phyloP scores from a whole-genome alignment of 1,139 yeast species.

The Hansenula lynferdii region DNA sequence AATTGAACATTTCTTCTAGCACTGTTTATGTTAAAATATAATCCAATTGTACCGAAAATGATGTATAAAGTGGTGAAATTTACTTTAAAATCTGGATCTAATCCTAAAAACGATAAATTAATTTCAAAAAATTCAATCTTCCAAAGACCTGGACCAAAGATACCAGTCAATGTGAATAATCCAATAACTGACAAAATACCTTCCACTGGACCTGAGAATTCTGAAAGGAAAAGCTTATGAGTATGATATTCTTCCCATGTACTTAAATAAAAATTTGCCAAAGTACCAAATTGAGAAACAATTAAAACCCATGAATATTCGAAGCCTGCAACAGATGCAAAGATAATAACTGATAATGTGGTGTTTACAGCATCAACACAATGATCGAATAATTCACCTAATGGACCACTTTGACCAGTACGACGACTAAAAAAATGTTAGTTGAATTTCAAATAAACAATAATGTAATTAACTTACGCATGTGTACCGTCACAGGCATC shows the following conservation, averaged over 20 bases:
- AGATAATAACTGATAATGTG: slow-evolving; percentile 68
- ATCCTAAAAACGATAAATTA: slow-evolving; percentile 18
- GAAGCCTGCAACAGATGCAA: slow-evolving; percentile 67
- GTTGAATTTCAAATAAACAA: background rate
- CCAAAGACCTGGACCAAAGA: slow-evolving; percentile 72
- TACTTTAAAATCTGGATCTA: slow-evolving; percentile 19
- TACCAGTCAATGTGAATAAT: slow-evolving; percentile 57
- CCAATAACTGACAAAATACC: slow-evolving; percentile 68
- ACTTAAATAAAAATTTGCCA: slow-evolving; percentile 79
- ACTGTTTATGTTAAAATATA: slow-evolving; percentile 65
- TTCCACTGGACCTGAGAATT: slow-evolving; percentile 92
- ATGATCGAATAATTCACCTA: slow-evolving; percentile 93
- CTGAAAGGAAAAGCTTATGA: slow-evolving; percentile 72
- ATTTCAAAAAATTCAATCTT: slow-evolving; percentile 24
- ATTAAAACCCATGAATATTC: slow-evolving; percentile 65
- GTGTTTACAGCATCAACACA: slow-evolving; percentile 91
- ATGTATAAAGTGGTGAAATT: slow-evolving; percentile 40
- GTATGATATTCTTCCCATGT: slow-evolving; percentile 98
- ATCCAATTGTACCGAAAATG: slow-evolving; percentile 47
- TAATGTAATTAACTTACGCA: slow-evolving; percentile 46
- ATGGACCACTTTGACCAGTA: slow-evolving; percentile 91
- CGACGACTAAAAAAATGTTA: slow-evolving; percentile 34
- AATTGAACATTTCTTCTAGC: slow-evolving; percentile 69
- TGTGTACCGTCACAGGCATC: slow-evolving; percentile 97
- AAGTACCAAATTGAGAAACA: slow-evolving; percentile 67